These are phyloP conservation scores for Myxozyma neotropica DNA, from an alignment of 805 yeast genomes.

Conservation along the genomic window DNA sequence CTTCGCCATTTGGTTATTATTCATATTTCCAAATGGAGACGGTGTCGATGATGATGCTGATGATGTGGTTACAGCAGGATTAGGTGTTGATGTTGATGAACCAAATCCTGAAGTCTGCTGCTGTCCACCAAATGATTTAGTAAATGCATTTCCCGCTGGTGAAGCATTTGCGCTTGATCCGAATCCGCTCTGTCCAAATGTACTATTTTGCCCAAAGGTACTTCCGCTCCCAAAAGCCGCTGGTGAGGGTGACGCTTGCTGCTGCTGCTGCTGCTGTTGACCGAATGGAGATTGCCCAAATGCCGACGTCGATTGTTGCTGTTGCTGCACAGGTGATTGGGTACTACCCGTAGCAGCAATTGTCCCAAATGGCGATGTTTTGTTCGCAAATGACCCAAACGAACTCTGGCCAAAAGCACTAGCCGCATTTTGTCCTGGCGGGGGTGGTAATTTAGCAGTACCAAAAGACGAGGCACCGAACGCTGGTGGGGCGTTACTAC, in stretches of 20 bases:
- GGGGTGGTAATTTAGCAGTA: neutral
- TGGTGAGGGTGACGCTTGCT: neutral
- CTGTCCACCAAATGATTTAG: neutral
- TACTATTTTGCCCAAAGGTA: too few relatives aligned
- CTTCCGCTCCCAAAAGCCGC: neutral
- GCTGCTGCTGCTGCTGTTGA: too few relatives aligned
- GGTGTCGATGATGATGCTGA: neutral
- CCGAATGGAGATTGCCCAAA: slow-evolving; percentile 8
- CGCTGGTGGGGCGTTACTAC: slow-evolving; percentile 6
- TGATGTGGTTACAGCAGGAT: neutral
- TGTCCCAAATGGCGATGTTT: slow-evolving; percentile 9
- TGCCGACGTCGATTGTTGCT: slow-evolving; percentile 1
- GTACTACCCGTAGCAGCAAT: slow-evolving; percentile 1
- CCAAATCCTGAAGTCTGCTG: slow-evolving; percentile 13
- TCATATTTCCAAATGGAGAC: neutral
- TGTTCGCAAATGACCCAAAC: slow-evolving; percentile 1
- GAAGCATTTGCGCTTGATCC: neutral
- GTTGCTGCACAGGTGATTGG: neutral
- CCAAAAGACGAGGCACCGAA: slow-evolving; percentile 17
- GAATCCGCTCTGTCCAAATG: neutral
- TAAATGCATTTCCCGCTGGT: neutral
- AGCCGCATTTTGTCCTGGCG: slow-evolving; percentile 14
- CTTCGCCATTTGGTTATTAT: neutral
- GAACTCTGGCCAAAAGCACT: slow-evolving; percentile 10
- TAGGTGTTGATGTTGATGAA: neutral